These are phyloP conservation scores for Leishmania aethiopica DNA, from an alignment of 208 protist genomes.

Conservation along the genomic window DNA sequence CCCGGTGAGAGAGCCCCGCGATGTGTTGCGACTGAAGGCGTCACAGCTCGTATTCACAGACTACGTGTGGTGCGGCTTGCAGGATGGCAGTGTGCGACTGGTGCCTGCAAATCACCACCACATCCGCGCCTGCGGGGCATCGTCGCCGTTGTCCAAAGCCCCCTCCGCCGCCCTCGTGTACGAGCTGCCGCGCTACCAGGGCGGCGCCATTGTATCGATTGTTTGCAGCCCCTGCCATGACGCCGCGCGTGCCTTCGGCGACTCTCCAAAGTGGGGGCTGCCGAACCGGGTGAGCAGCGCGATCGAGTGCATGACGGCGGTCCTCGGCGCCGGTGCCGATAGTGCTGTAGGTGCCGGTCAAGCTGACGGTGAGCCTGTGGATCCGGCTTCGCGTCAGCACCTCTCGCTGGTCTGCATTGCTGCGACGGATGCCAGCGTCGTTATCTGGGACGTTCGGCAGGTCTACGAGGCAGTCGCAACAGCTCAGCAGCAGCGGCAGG, in stretches of 20 bases:
- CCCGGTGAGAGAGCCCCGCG: constrained; percentile 56
- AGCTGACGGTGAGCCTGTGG: constrained; percentile 1
- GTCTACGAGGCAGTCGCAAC: constrained; percentile 71
- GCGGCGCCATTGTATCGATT: constrained; percentile 67
- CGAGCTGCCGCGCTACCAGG: constrained; percentile 88
- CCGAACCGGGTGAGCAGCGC: constrained; percentile 66
- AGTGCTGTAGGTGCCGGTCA: neutral
- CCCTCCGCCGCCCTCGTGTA: constrained; percentile 70
- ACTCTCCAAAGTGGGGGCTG: constrained; percentile 20
- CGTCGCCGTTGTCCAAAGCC: constrained; percentile 48
- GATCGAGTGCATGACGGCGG: constrained; percentile 42
- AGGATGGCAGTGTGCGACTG: constrained; percentile 83
- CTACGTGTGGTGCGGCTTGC: constrained; percentile 89
- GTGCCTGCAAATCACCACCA: constrained; percentile 60
- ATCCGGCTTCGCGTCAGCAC: constrained; percentile 48
- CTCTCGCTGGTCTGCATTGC: constrained; percentile 84
- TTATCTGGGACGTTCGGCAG: constrained; percentile 83
- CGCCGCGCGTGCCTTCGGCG: constrained; percentile 29
- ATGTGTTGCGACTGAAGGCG: constrained; percentile 66
- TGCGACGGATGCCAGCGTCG: constrained; percentile 79
- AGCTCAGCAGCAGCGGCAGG: constrained; percentile 11
- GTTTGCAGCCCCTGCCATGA: constrained; percentile 75
- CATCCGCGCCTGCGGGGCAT: constrained; percentile 55
- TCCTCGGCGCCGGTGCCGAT: neutral
- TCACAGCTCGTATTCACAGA: constrained; percentile 73